Evolutionary conservation across 2,329 filamentous ascomycete genomes (phyloP), one percentile per base, ranked within the genome.

Genomic region (Scolecobasidium constrictum): DNA sequence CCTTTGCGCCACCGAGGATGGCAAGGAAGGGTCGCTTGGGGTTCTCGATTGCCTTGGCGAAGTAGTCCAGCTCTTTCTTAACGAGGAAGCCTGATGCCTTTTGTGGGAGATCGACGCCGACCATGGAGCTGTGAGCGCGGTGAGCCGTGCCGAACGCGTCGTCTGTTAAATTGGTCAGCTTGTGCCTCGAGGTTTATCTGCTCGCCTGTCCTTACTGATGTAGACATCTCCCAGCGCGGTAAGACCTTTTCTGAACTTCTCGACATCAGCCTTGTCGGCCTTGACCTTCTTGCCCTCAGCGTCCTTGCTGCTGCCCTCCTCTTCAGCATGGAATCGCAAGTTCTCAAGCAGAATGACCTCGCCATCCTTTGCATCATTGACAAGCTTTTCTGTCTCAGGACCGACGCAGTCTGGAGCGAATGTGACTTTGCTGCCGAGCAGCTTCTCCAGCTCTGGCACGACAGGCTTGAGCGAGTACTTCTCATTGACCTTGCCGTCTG

Each of bases 21-120:
- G 92, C 93, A 43, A 98, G 81, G 84, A 98, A 98, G 48, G 92
- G 92, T 45, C 90, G 81, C 71, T 93, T 75, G 48, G 92, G 92
- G 56, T 76, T 79, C 73, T 98, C 92, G 48, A 98, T 83, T 31
- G 87, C 92, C 73, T 95, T 78, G 51, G 92, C 92, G 62, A 98
- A 98, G 81, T 98, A 98, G 63, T 98, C 92, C 50, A 98, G 83
- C 70, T 98, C 92, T 76, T 96, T 98, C 83, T 98, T 98, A 75
- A 98, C 87, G 59, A 98, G 80, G 81, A 95, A 98, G 49, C 92
- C 92, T 45, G 90, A 86, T 7, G 92, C 92, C 75, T 94, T 95
- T 66, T 96, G 86, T 54, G 90, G 88, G 38, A 98, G 82, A 53
- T 95, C 80, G 50, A 95, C 77, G 58, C 92, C 92, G 57, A 98